Percentiles rank a stretch among this genome's conserved stretches.
Conservation (phyloP, 2,329 filamentous ascomycete genomes). For the Venturia aucupariae region DNA sequence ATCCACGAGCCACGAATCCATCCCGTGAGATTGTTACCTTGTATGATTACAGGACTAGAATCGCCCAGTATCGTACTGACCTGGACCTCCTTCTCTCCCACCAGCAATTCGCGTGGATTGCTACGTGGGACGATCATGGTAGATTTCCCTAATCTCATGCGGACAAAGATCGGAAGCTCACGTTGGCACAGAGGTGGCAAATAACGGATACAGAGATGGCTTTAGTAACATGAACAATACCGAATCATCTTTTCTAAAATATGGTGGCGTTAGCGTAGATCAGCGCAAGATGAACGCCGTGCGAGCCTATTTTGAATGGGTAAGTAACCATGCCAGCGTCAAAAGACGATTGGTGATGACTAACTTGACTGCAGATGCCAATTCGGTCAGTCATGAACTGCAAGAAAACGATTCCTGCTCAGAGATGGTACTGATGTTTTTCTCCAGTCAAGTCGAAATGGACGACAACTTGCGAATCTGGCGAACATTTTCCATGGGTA, state of each 20-base stretch:
- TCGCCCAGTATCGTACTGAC: conserved; percentile 53
- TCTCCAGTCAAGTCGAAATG: conserved; percentile 54
- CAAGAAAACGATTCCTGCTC: no score
- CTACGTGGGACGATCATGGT: conserved; percentile 54
- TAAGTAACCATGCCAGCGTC: not conserved
- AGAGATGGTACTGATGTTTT: conserved; percentile 33
- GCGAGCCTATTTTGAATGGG: conserved; percentile 53
- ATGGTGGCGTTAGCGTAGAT: conserved; percentile 52
- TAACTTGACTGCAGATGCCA: not conserved
- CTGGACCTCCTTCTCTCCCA: conserved; percentile 48
- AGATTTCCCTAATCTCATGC: conserved; percentile 16
- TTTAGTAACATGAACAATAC: conserved; percentile 54
- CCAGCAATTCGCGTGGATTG: conserved; percentile 51
- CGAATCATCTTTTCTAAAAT: conserved; percentile 52
- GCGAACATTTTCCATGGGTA: conserved; percentile 57
- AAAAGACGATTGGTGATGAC: not conserved
- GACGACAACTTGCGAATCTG: conserved; percentile 60
- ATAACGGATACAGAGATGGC: conserved; percentile 59
- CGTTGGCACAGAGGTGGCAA: conserved; percentile 41
- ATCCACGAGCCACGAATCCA: conserved; percentile 30
- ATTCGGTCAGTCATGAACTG: conserved; percentile 38
- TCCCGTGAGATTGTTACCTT: conserved; percentile 43
- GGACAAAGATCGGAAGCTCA: conserved; percentile 10
- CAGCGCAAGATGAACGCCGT: conserved; percentile 66
- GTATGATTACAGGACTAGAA: conserved; percentile 50